A percentile compares a stretch with the other conserved stretches of the same genome.
These are phyloP conservation scores for Quercus glauca DNA, from an alignment of 306 rosid species.

Conservation along the genomic window DNA sequence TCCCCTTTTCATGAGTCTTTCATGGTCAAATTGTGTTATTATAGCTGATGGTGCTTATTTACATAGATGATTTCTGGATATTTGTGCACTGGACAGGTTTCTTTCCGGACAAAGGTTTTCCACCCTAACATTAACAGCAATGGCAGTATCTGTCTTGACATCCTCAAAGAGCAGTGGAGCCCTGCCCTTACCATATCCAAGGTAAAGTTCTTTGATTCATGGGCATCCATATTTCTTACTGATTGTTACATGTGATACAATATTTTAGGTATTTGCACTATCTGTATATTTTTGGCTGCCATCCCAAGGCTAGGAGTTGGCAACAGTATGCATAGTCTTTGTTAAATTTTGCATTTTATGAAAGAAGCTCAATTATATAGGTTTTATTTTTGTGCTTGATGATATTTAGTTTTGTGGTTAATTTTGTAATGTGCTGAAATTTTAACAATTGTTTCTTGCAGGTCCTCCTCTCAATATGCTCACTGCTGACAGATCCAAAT, in stretches of 20 bases:
- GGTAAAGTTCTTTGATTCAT: conserved; percentile 9
- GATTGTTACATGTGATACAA: neutral
- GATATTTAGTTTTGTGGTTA: neutral
- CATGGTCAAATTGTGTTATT: too few species aligned
- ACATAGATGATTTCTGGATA: neutral
- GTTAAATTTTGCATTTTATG: neutral
- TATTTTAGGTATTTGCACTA: neutral
- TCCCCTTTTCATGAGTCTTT: too few species aligned
- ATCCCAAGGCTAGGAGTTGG: neutral
- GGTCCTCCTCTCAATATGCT: conserved; percentile 64
- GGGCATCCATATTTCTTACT: neutral
- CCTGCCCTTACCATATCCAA: conserved; percentile 58
- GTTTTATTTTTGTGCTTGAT: neutral
- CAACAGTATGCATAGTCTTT: neutral
- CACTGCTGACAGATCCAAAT: conserved; percentile 63
- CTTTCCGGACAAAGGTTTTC: conserved; percentile 52
- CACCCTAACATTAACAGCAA: conserved; percentile 58
- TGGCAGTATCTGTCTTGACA: conserved; percentile 58
- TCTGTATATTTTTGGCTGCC: neutral
- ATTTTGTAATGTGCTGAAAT: neutral
- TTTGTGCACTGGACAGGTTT: conserved; percentile 32
- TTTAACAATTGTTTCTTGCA: conserved; percentile 28
- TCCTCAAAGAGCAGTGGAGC: conserved; percentile 62
- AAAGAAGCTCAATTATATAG: neutral
- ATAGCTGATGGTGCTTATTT: neutral